Percentiles rank a stretch among this genome's conserved stretches.
phyloP scores from a whole-genome alignment of 1,284 basidiomycete species.

The Anthracocystis setariae region DNA sequence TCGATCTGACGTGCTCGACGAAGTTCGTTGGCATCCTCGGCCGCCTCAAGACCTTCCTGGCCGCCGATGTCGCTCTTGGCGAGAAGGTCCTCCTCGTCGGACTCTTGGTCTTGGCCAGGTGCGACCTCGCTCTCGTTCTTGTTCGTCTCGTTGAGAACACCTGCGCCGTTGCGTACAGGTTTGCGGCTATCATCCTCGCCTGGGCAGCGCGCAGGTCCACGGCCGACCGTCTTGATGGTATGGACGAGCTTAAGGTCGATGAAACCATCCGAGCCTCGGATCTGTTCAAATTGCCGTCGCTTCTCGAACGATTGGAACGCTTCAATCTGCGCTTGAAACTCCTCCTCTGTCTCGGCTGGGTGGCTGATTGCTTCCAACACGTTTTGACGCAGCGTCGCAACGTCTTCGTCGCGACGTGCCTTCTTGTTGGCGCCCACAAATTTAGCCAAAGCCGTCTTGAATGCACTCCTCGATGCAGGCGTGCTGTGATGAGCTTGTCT shows the following conservation, averaged over 20 bases:
- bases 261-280: conserved; percentile 75
- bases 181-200: conserved; percentile 41
- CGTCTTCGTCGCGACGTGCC: conserved; percentile 59
- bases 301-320: conserved; percentile 58
- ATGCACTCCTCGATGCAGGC: conserved; percentile 13
- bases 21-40: conserved; percentile 71
- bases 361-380: conserved; percentile 54
- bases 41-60: conserved; percentile 72
- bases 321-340: conserved; percentile 48
- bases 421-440: conserved; percentile 43
- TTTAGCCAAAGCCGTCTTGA: conserved; percentile 38
- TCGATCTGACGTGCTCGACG: conserved; percentile 80
- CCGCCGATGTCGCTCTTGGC: conserved; percentile 78
- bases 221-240: conserved; percentile 72
- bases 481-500: conserved; percentile 8
- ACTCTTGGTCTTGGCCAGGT: conserved; percentile 69
- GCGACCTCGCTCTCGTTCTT: conserved; percentile 67
- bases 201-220: conserved; percentile 46
- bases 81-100: conserved; percentile 66
- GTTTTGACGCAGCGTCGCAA: conserved; percentile 65
- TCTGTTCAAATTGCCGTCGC: conserved; percentile 75
- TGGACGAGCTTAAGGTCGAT: conserved; percentile 77
- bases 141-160: conserved; percentile 11
- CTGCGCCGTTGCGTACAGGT: not conserved
- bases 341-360: conserved; percentile 46